These are phyloP conservation scores for Arthrobotrys megalospora DNA, from an alignment of 2,329 filamentous ascomycete species.

Conservation along the genomic window DNA sequence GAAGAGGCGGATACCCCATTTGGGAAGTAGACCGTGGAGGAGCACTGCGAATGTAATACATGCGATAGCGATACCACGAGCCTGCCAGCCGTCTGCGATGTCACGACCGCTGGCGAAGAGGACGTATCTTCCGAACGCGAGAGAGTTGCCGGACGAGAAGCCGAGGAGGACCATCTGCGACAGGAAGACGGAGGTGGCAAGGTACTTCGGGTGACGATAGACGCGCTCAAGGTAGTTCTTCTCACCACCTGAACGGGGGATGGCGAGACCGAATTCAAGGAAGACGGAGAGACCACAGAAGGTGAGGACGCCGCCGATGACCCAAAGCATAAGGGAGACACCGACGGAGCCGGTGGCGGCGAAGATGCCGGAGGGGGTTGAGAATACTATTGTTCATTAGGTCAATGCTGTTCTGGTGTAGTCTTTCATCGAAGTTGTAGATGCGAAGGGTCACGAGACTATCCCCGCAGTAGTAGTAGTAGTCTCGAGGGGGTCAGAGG, in stretches of 20 bases:
- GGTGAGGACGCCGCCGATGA: conserved; percentile 73
- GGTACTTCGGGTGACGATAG: conserved; percentile 74
- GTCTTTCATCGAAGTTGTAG: background rate
- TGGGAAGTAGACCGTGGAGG: conserved; percentile 72
- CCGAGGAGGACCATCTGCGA: conserved; percentile 76
- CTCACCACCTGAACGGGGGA: conserved; percentile 76
- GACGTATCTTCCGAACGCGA: conserved; percentile 75
- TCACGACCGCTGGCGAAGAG: conserved; percentile 72
- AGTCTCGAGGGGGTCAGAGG: background rate
- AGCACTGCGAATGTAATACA: conserved; percentile 73
- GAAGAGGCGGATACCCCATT: conserved; percentile 74
- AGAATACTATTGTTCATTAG: conserved; percentile 69
- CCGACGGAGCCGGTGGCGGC: conserved; percentile 73
- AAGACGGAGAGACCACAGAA: conserved; percentile 75
- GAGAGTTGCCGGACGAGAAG: conserved; percentile 74
- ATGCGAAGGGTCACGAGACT: background rate
- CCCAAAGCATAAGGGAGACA: conserved; percentile 72
- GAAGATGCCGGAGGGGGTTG: conserved; percentile 74
- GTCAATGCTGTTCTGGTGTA: background rate
- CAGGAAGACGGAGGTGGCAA: conserved; percentile 75
- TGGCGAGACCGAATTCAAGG: conserved; percentile 76
- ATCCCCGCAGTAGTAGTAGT: background rate
- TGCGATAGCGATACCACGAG: conserved; percentile 73
- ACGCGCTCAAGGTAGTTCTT: conserved; percentile 79
- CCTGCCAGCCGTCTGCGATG: conserved; percentile 72